These are phyloP conservation scores for Rostrohypoxylon terebratum DNA, from an alignment of 495 filamentous ascomycete genomes.

Conservation along the genomic window DNA sequence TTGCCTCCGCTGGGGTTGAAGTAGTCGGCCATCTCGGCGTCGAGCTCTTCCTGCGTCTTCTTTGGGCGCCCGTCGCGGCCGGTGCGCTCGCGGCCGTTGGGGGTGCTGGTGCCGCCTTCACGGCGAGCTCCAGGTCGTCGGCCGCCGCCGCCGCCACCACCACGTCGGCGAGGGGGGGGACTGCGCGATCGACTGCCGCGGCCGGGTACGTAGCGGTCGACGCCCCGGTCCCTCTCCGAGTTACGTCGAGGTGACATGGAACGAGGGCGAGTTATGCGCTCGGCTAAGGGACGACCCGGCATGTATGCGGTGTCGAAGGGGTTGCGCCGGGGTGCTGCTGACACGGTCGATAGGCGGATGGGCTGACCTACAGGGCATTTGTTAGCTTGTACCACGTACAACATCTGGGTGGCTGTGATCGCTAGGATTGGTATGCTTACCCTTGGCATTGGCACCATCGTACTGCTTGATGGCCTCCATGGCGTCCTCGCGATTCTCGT, in stretches of 20 bases:
- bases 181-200: slow-evolving; percentile 63
- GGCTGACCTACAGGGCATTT: slow-evolving; percentile 69
- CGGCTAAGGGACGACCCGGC: slow-evolving; percentile 73
- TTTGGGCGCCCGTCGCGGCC: slow-evolving; percentile 70
- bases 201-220: slow-evolving; percentile 88
- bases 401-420: neutral
- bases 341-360: slow-evolving; percentile 80
- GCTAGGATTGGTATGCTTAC: slow-evolving; percentile 48
- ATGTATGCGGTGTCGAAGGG: slow-evolving; percentile 69
- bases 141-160: slow-evolving; percentile 39
- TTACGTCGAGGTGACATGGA: slow-evolving; percentile 65
- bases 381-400: slow-evolving; percentile 39
- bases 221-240: slow-evolving; percentile 75
- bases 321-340: slow-evolving; percentile 62
- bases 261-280: slow-evolving; percentile 73
- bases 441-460: slow-evolving; percentile 91
- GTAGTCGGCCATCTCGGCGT: slow-evolving; percentile 97
- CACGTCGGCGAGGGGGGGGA: slow-evolving; percentile 57
- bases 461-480: slow-evolving; percentile 80
- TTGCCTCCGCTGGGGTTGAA: slow-evolving; percentile 67
- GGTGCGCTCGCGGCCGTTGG: slow-evolving; percentile 52
- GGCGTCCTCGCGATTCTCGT: slow-evolving; percentile 75
- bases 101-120: slow-evolving; percentile 54
- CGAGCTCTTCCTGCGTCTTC: slow-evolving; percentile 93
- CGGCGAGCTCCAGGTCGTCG: slow-evolving; percentile 65